These are phyloP conservation scores for Sclerotinia sclerotiorum DNA, from an alignment of 2,329 filamentous ascomycete species.

Conservation along the genomic window DNA sequence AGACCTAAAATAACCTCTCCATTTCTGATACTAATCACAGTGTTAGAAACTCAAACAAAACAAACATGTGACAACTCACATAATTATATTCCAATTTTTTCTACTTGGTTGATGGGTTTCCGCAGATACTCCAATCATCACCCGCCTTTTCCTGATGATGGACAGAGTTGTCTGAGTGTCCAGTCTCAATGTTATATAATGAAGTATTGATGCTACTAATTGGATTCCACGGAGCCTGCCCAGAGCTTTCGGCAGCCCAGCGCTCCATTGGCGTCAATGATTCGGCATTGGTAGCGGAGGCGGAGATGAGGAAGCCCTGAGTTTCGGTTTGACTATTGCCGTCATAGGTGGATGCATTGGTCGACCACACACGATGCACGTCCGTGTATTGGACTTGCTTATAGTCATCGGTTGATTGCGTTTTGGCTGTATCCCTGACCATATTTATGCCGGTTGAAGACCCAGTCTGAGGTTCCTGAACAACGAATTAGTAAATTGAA, in stretches of 20 bases:
- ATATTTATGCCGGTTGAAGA: background rate
- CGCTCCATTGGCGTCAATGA: conserved; percentile 8
- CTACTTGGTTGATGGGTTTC: background rate
- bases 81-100: background rate
- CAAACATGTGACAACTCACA: background rate
- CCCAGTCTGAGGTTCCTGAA: background rate
- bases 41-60: background rate
- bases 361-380: background rate
- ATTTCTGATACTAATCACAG: too few species aligned
- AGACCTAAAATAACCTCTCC: background rate
- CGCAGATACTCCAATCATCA: conserved; percentile 15
- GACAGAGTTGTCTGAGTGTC: background rate
- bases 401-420: background rate
- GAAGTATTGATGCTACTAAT: background rate
- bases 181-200: background rate
- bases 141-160: background rate
- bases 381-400: background rate
- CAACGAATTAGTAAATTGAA: background rate
- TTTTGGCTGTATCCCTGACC: background rate
- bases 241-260: background rate
- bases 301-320: background rate
- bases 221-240: conserved; percentile 6
- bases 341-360: background rate
- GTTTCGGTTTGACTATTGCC: background rate
- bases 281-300: too few species aligned